These are phyloP conservation scores for Coniosporium tulheliwenetii DNA, from an alignment of 2,329 filamentous ascomycete genomes.

Conservation along the genomic window DNA sequence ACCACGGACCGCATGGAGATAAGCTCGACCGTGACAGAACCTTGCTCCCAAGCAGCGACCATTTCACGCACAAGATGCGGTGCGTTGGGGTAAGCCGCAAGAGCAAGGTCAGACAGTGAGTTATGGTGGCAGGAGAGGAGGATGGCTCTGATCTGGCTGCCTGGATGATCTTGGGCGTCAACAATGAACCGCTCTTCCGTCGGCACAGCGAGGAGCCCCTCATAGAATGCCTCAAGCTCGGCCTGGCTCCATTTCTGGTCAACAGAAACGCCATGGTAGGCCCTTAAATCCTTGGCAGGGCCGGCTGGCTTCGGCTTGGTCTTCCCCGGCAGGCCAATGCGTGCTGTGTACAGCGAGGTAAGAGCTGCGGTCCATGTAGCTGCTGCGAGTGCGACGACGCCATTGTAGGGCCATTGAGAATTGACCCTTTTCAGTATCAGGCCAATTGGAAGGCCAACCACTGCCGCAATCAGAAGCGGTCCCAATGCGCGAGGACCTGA, in stretches of 20 bases:
- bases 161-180: constrained; percentile 23
- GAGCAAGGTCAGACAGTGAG: constrained; percentile 13
- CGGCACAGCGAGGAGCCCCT: constrained; percentile 18
- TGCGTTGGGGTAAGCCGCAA: constrained; percentile 29
- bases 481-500: too few relatives aligned
- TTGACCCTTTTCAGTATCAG: constrained; percentile 21
- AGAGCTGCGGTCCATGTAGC: constrained; percentile 38
- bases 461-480: too few relatives aligned
- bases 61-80: constrained; percentile 17
- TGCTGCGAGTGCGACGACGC: constrained; percentile 31
- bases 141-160: constrained; percentile 26
- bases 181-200: constrained; percentile 27
- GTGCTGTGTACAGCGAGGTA: constrained; percentile 30
- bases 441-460: too few relatives aligned
- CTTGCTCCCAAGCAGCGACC: constrained; percentile 17
- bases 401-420: constrained; percentile 24
- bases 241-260: too few relatives aligned
- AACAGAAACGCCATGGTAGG: too few relatives aligned
- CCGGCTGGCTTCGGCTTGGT: too few relatives aligned
- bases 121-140: constrained; percentile 22
- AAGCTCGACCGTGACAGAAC: constrained; percentile 16
- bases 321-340: constrained; percentile 27
- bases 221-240: too few relatives aligned
- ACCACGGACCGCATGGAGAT: constrained; percentile 16
- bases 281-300: too few relatives aligned